Evolutionary conservation across 306 rosid species (phyloP).

Genomic region (Elaeagnus macrophylla): DNA sequence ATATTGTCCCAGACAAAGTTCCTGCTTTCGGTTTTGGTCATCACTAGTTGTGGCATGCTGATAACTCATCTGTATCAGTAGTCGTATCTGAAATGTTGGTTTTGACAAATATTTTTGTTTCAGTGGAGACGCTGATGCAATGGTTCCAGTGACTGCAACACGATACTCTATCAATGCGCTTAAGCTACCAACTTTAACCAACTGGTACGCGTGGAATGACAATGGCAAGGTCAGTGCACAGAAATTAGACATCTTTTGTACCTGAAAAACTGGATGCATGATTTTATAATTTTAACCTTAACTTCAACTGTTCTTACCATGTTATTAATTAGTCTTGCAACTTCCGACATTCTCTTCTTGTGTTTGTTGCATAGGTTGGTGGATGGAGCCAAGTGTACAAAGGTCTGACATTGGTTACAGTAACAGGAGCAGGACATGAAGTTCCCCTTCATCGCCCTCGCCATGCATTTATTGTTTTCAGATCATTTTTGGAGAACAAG

Average conservation of each 20-base stretch:
- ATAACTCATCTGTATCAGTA: too few relatives aligned
- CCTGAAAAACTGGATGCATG: not conserved
- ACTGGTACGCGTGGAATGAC: conserved; percentile 87
- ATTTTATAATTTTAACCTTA: not conserved
- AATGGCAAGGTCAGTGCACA: conserved; percentile 63
- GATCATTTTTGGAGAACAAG: conserved; percentile 82
- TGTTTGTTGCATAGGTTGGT: conserved; percentile 50
- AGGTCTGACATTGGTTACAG: conserved; percentile 77
- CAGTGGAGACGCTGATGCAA: conserved; percentile 91
- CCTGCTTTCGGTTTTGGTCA: too few relatives aligned
- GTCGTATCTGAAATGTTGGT: too few relatives aligned
- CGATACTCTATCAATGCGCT: conserved; percentile 79
- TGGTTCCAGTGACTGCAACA: conserved; percentile 86
- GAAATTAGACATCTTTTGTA: conserved; percentile 3
- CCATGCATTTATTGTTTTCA: conserved; percentile 73
- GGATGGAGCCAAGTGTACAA: conserved; percentile 90
- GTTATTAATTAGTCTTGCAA: not conserved
- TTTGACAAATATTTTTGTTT: conserved; percentile 16
- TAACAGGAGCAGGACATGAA: conserved; percentile 92
- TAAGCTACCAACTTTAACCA: conserved; percentile 69
- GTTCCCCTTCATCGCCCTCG: conserved; percentile 92
- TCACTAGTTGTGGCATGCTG: too few relatives aligned
- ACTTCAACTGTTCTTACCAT: not conserved
- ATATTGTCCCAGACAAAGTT: too few relatives aligned
- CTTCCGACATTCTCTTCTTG: conserved; percentile 18